Base-by-base conservation (phyloP, 139 green algal species). In the Diplosphaera chodatii region DNA sequence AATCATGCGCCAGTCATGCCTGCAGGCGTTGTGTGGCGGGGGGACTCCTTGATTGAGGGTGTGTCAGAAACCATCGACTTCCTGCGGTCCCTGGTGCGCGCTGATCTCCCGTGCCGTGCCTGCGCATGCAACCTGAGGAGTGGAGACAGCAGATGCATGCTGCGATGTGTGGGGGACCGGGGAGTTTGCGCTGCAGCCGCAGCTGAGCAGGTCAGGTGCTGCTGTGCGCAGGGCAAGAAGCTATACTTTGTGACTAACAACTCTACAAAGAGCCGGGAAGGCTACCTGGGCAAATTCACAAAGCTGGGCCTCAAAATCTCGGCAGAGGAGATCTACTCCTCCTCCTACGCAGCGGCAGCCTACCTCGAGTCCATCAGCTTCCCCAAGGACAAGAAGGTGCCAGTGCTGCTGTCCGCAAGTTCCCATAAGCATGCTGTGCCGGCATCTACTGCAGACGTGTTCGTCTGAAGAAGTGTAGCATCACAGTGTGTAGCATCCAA, bases 231-330 rank as follows among this genome's bases (percentile, higher is more conserved):
- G 90, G 95, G 94, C 74, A 99, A 99, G 88, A 89, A 88, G 72
- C 85, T 99, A 10, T 86, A 99, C 37, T 99, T 99, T 80, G 94
- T 99, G 25, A 99, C 96, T 66, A 99, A 99, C 90, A 99, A 99
- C 85, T 95, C 87, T 64, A 99, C 96, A 71, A 99, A 99, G 86
- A 96, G 87, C 4, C 83, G 96, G 5, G 88, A 88, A 29, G 92
- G 92, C 4, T 97, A 97, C 78, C 81, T 96, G 27, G 92, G 90
- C 40, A 99, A 99, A 87, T 99, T 99, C 82, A 93, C 81, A 1
- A 82, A 68, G 33, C 84, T 99, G 28, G 94, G 94, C 0, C 86
- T 99, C 18, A 86, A 91, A 20, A 84, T 99, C 8, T 84, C 82
- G 30, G 83, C 91, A n/a, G 95, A 98, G 77, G 96, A 99, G 84